Base-by-base conservation (phyloP, 192 early-diverging fungal genomes). In the Endogone sp. region DNA sequence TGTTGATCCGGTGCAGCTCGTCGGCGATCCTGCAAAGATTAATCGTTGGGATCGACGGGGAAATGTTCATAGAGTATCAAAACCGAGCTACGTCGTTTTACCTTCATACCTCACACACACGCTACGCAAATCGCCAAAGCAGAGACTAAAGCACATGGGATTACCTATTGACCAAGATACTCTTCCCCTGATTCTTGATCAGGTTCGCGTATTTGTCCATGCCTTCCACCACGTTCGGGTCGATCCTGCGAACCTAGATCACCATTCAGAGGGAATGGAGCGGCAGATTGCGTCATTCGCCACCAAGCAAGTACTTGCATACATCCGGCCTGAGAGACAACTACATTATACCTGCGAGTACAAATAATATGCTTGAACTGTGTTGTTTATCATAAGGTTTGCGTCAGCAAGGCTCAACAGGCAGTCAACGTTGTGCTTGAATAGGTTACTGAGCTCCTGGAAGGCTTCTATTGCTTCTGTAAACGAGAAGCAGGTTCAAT, bases 151-250 rank as follows among this genome's bases (percentile, higher is more conserved):
- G n/a, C n/a, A n/a, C n/a, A n/a, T n/a, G n/a, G n/a, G 27, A 6
- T 60, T 60, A 60, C 59, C 21, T 23, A 21, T 60, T 60, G 22
- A 60, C 59, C 10, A 60, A 28, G 22, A 60, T 23, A 10, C 10
- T 23, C 24, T 60, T 28, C 21, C 59, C 59, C 27, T 60, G 59
- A 10, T 26, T 60, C 10, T 28, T 23, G 6, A 60, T 60, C 27
- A 60, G 59, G 2, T 60, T 60, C 10, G 59, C 59, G 27, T 26
- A 60, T 60, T 28, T 23, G 21, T 60, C 59, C 59, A 60, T 60
- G 10, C 59, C 59, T 60, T 60, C 59, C 22, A 60, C 27, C 24
- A 60, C 59, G 21, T 60, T 26, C 24, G 59, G 59, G 22, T 60
- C 59, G 21, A 60, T 60, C 27, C 21, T 60, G 59, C 59, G 59